A percentile compares a stretch with the other conserved stretches of the same genome.
Evolutionary conservation across 2,329 filamentous ascomycete species (phyloP).

Genomic region (Elsinoe necatrix): DNA sequence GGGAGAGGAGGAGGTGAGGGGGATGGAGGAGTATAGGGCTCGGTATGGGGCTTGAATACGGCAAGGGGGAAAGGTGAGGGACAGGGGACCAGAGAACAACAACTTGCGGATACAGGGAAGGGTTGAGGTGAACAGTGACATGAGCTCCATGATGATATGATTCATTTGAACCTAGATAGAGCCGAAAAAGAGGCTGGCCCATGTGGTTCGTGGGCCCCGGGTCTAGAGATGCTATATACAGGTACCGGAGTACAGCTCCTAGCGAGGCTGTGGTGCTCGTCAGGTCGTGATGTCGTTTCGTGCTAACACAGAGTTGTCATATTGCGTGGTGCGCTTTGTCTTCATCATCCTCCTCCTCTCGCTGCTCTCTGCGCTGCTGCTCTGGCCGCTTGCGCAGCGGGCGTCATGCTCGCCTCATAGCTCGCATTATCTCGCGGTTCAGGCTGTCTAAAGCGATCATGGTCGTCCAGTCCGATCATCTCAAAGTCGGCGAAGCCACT

Average conservation of each 20-base stretch:
- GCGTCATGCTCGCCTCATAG: neutral
- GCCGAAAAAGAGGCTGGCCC: neutral
- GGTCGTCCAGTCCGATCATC: slow-evolving; percentile 18
- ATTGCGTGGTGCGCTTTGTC: neutral
- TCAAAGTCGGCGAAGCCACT: slow-evolving; percentile 32
- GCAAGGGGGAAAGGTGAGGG: slow-evolving; percentile 4
- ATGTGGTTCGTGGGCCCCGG: no score
- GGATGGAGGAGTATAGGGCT: slow-evolving; percentile 63
- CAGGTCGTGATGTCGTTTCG: neutral
- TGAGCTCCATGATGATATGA: neutral
- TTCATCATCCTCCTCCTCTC: neutral
- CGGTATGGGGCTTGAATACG: slow-evolving; percentile 29
- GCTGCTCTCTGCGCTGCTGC: neutral
- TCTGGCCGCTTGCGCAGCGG: neutral
- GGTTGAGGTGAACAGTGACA: neutral
- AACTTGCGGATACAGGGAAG: no score
- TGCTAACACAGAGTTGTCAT: neutral
- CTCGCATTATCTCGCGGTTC: neutral
- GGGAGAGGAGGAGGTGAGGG: slow-evolving; percentile 40
- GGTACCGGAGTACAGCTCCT: neutral
- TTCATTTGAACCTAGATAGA: neutral
- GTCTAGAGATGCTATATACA: neutral
- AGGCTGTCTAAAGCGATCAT: neutral
- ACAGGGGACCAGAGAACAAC: no score
- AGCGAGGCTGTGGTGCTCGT: neutral